phyloP scores from a whole-genome alignment of 2,329 filamentous ascomycete genomes.

The Microcyclosporella mali region DNA sequence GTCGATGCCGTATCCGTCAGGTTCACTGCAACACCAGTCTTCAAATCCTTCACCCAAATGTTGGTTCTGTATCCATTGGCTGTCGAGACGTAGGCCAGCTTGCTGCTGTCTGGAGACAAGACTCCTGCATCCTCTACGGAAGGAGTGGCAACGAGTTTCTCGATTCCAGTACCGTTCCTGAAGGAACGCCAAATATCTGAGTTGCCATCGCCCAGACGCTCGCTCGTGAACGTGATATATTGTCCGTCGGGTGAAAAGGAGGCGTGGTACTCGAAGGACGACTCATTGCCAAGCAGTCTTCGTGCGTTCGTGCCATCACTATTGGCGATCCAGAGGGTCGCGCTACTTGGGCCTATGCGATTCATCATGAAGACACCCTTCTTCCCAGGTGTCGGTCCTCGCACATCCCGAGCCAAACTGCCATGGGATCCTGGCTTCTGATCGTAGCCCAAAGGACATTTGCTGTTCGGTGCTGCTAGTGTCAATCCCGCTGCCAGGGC shows the following conservation, averaged over 20 bases:
- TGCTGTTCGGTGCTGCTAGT: no score
- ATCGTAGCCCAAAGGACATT: no score
- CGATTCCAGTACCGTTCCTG: conserved; percentile 7
- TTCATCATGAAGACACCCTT: conserved; percentile 11
- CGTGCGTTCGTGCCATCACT: conserved; percentile 5
- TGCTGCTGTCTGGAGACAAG: conserved; percentile 10
- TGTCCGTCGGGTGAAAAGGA: conserved; percentile 8
- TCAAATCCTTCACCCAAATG: conserved; percentile 10
- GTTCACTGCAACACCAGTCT: conserved; percentile 3
- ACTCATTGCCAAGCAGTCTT: conserved; percentile 9
- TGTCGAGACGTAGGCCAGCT: conserved; percentile 12
- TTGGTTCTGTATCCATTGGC: conserved; percentile 9
- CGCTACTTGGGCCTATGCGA: conserved; percentile 7
- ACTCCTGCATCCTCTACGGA: conserved; percentile 11
- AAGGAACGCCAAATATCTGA: conserved; percentile 10
- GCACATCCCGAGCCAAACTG: no score
- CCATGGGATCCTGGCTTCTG: no score
- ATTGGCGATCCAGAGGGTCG: conserved; percentile 10
- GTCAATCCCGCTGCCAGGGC: no score
- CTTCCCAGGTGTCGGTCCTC: conserved; percentile 2
- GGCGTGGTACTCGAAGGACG: conserved; percentile 7
- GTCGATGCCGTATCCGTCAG: conserved; percentile 7
- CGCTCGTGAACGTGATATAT: conserved; percentile 11
- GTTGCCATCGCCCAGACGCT: conserved; percentile 10
- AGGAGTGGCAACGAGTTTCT: conserved; percentile 8